These are phyloP conservation scores for Yarrowia deformans DNA, from an alignment of 805 yeast species.

Conservation along the genomic window DNA sequence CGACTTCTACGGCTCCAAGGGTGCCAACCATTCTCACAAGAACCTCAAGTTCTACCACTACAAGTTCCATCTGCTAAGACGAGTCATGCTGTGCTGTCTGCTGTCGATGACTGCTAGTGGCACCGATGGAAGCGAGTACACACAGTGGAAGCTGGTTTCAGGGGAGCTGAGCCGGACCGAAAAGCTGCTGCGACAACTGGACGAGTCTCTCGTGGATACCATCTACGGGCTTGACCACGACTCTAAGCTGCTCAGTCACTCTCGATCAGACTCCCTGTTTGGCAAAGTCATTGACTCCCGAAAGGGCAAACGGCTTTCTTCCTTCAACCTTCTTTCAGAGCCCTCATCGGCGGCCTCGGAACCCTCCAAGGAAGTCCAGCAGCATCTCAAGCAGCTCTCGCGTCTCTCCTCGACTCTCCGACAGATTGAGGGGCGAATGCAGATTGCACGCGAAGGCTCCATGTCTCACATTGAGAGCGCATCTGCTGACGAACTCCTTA, in stretches of 20 bases:
- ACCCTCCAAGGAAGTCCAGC: slow-evolving; percentile 17
- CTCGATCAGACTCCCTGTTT: slow-evolving; percentile 19
- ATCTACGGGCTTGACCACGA: slow-evolving; percentile 35
- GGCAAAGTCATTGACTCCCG: slow-evolving; percentile 34
- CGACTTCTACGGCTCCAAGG: slow-evolving; percentile 44
- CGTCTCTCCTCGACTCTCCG: slow-evolving; percentile 41
- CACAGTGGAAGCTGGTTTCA: slow-evolving; percentile 33
- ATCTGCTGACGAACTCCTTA: slow-evolving; percentile 20
- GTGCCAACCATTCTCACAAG: slow-evolving; percentile 46
- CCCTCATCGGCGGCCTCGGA: background rate
- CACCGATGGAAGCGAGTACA: slow-evolving; percentile 33
- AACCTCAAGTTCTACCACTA: slow-evolving; percentile 49
- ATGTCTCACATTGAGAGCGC: slow-evolving; percentile 23
- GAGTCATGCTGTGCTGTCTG: slow-evolving; percentile 56
- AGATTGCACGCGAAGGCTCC: slow-evolving; percentile 43
- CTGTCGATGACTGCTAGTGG: slow-evolving; percentile 50
- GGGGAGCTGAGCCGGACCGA: slow-evolving; percentile 4
- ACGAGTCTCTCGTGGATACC: slow-evolving; percentile 35
- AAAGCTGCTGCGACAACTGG: slow-evolving; percentile 26
- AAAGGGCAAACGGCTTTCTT: slow-evolving; percentile 28
- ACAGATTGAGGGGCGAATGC: slow-evolving; percentile 44
- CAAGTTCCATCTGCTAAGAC: slow-evolving; percentile 53
- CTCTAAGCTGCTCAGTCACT: slow-evolving; percentile 10
- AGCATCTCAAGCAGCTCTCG: slow-evolving; percentile 32
- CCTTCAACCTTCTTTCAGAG: slow-evolving; percentile 23